A percentile compares a stretch with the other conserved stretches of the same genome.
phyloP scores from a whole-genome alignment of 495 filamentous ascomycete species.

The Jackrogersella multiformis region DNA sequence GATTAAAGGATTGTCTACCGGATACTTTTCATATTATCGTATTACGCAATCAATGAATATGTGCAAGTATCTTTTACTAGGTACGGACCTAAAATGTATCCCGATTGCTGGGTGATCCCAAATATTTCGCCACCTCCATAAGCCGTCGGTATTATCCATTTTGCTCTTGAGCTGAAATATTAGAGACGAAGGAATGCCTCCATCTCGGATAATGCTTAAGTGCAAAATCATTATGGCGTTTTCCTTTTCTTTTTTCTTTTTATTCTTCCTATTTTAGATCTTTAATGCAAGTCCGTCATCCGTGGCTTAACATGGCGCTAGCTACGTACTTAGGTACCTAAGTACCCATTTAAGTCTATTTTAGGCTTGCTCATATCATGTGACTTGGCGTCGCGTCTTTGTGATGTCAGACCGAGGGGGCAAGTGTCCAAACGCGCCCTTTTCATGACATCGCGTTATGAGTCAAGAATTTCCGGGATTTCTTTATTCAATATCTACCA shows the following conservation, averaged over 20 bases:
- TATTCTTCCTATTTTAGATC: neutral
- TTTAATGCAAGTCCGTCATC: neutral
- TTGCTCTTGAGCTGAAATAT: too few relatives aligned
- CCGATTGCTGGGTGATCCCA: too few relatives aligned
- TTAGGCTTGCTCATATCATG: neutral
- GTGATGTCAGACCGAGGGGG: constrained; percentile 11
- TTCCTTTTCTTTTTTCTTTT: neutral
- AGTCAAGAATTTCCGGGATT: constrained; percentile 11
- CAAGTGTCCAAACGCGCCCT: constrained; percentile 25
- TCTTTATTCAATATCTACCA: too few relatives aligned
- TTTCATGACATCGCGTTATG: constrained; percentile 38
- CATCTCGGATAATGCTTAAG: too few relatives aligned
- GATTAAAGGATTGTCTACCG: too few relatives aligned
- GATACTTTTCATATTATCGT: too few relatives aligned
- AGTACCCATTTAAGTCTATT: neutral
- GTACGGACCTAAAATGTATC: too few relatives aligned
- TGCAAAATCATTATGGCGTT: neutral
- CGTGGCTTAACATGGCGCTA: neutral
- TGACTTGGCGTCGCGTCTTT: constrained; percentile 29
- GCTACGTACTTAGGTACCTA: neutral
- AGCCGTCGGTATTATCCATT: too few relatives aligned
- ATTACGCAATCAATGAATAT: too few relatives aligned
- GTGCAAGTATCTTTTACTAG: too few relatives aligned
- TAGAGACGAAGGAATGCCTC: too few relatives aligned
- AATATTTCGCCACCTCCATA: too few relatives aligned